These are phyloP conservation scores for Microcos paniculata DNA, from an alignment of 345 rosid species.

Conservation along the genomic window DNA sequence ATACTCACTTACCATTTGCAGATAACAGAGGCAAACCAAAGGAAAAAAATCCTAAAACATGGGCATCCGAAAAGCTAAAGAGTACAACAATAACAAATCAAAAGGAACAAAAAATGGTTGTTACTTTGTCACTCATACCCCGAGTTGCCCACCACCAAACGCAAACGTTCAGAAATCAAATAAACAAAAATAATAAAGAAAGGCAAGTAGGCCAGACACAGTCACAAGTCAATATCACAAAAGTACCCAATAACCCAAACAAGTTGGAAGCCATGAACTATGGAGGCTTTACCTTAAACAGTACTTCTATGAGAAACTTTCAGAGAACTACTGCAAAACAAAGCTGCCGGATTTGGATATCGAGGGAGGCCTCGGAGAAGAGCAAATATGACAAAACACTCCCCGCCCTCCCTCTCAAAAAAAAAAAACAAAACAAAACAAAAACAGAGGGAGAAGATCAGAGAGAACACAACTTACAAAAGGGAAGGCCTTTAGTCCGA, in stretches of 20 bases:
- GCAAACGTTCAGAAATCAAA: background rate
- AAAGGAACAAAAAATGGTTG: background rate
- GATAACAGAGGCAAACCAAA: background rate
- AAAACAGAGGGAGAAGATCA: too few species aligned
- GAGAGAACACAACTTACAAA: background rate
- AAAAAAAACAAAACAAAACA: too few species aligned
- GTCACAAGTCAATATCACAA: background rate
- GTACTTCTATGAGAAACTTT: background rate
- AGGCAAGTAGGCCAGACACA: background rate
- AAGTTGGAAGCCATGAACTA: background rate
- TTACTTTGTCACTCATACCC: background rate
- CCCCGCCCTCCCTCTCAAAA: too few species aligned
- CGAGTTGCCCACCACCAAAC: background rate
- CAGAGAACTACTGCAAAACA: background rate
- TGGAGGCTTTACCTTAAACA: slow-evolving; percentile 2
- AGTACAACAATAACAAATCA: background rate
- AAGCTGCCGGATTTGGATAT: background rate
- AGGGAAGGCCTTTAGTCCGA: background rate
- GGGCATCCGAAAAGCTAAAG: background rate
- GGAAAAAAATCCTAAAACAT: background rate
- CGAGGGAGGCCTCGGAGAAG: background rate
- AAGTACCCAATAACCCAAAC: background rate
- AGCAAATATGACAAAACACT: background rate
- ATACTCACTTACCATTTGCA: background rate
- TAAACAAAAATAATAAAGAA: background rate